Evolutionary conservation across 2,329 filamentous ascomycete genomes (phyloP).

Genomic region (Nemania bipapillata): DNA sequence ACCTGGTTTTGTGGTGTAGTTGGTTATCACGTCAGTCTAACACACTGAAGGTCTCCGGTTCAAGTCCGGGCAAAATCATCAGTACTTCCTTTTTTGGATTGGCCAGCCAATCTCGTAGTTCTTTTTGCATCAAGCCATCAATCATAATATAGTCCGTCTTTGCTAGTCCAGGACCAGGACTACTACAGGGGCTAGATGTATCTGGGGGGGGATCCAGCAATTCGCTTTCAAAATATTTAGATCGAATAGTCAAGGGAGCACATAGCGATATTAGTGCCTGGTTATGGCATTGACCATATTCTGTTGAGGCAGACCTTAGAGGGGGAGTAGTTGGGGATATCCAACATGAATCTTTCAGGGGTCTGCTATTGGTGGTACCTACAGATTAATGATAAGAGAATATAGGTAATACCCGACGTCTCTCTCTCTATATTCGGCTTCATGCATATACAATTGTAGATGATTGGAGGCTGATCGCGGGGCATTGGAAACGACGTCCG

Average conservation of each 20-base stretch:
- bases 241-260: no score
- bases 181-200: no score
- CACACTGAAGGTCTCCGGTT: slow-evolving; percentile 55
- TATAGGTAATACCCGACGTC: neutral
- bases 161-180: no score
- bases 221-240: no score
- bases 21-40: slow-evolving; percentile 64
- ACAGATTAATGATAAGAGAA: neutral
- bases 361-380: neutral
- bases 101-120: neutral
- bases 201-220: no score
- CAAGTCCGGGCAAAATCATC: slow-evolving; percentile 49
- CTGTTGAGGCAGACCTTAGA: no score
- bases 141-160: no score
- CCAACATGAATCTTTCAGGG: neutral
- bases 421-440: neutral
- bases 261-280: neutral
- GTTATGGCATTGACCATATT: neutral
- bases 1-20: slow-evolving; percentile 53
- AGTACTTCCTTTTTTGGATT: no score
- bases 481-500: neutral
- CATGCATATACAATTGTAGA: neutral
- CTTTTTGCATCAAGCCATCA: no score
- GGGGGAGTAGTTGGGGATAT: neutral
- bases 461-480: neutral